Base-by-base conservation (phyloP, 768 basidiomycete genomes). In the Amanita molliuscula region DNA sequence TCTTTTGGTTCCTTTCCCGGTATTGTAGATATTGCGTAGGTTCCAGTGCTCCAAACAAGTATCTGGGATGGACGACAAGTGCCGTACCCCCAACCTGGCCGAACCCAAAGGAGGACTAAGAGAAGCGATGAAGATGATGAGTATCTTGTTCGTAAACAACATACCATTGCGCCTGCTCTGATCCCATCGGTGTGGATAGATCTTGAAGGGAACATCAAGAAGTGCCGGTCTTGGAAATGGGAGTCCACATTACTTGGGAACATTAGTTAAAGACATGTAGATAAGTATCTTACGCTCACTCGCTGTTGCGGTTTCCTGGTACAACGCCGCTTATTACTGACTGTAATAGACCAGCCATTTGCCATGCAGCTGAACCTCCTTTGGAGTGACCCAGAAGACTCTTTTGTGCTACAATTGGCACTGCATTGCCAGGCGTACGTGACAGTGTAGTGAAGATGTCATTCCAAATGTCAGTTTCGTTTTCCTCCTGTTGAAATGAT, bases 361-460 rank as follows among this genome's bases (percentile, higher is more conserved):
- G 90, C 95, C 93, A 97, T 1, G 93, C 88, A 48, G 95, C 95
- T n/a, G 96, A 90, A 53, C 95, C 96, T 65, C 96, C 96, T 75
- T 99, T 99, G 9, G 95, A 84, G 63, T 99, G 95, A 53, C 96
- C 96, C 26, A 95, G 85, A 44, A 99, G 75, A 65, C 87, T 91
- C 78, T 99, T 99, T 67, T 98, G 96, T 2, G 96, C 92, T 66
- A 98, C 86, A 60, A 96, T 82, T 4, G 96, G 96, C 42, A 95
- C 84, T n/a, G 94, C 93, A 65, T 98, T 98, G 48, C 96, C 95
- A 34, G 83, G 80, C 6, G 91, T 89, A 54, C 96, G 90, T 35
- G 81, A 80, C 55, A 97, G 83, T 37, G 80, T 78, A n/a, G 77
- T 80, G 68, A 99, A 86, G 62, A 96, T 84, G 53, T 91, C 83